Percentiles rank a stretch among this genome's conserved stretches.
Evolutionary conservation across 352 stramenopile genomes (phyloP).

Genomic region (Detonula confervacea): DNA sequence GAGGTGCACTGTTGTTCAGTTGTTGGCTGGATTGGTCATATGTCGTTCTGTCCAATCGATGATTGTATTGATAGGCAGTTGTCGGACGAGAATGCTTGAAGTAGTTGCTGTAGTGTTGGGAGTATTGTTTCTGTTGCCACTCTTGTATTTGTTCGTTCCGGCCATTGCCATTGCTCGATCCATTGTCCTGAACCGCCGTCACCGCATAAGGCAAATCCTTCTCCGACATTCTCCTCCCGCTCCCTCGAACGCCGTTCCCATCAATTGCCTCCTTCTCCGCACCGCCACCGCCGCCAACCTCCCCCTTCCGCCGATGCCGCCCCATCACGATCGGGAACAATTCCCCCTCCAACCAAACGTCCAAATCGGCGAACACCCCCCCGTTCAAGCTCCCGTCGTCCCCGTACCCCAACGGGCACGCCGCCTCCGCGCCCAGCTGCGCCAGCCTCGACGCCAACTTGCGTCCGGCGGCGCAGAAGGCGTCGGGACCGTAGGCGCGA

Average conservation of each 20-base stretch:
- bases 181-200: not conserved
- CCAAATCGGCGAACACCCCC: constrained; percentile 81
- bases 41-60: constrained; percentile 12
- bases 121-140: constrained; percentile 46
- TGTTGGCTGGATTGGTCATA: not conserved
- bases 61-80: constrained; percentile 73
- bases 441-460: constrained; percentile 77
- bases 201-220: constrained; percentile 23
- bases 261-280: not conserved
- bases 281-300: too few relatives aligned
- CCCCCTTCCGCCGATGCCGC: not conserved
- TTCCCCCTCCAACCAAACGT: constrained; percentile 70
- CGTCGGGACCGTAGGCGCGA: constrained; percentile 78
- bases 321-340: constrained; percentile 37
- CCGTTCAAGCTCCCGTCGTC: constrained; percentile 79
- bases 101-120: constrained; percentile 33
- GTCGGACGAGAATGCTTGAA: constrained; percentile 62
- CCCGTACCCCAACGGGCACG: constrained; percentile 77
- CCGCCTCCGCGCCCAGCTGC: constrained; percentile 67
- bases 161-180: not conserved
- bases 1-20: constrained; percentile 11
- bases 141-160: constrained; percentile 26
- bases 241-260: not conserved
- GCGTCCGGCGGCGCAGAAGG: constrained; percentile 77
- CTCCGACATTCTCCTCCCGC: too few relatives aligned